A percentile compares a stretch with the other conserved stretches of the same genome.
Evolutionary conservation across 2,329 filamentous ascomycete species (phyloP).

Genomic region (Monilinia fructigena): DNA sequence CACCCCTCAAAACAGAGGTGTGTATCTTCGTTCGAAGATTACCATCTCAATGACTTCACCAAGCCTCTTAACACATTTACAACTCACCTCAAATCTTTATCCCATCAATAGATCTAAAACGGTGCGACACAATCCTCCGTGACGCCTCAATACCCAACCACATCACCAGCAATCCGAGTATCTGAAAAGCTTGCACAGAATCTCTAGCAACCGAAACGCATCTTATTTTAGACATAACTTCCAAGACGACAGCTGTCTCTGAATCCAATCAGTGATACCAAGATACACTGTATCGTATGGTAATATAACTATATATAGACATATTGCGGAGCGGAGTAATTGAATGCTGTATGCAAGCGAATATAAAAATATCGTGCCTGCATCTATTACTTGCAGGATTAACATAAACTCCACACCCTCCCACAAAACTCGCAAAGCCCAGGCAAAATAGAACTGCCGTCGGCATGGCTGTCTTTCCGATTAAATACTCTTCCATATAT

Average conservation of each 20-base stretch:
- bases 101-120: background rate
- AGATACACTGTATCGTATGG: background rate
- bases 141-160: constrained; percentile 3
- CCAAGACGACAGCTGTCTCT: background rate
- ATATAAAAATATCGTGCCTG: background rate
- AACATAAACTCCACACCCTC: background rate
- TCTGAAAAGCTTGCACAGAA: background rate
- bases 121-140: background rate
- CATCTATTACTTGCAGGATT: background rate
- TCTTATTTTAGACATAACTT: background rate
- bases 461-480: background rate
- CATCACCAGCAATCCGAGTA: background rate
- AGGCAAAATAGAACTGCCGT: background rate
- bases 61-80: background rate
- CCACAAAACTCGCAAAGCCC: no score
- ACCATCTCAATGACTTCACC: background rate
- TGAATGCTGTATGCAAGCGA: constrained; percentile 2
- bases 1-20: background rate
- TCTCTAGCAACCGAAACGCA: background rate
- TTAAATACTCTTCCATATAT: background rate
- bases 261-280: background rate
- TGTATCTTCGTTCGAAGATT: background rate
- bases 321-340: constrained; percentile 12
- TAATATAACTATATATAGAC: no score
- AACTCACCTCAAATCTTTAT: background rate